A percentile compares a stretch with the other conserved stretches of the same genome.
Evolutionary conservation across 1,284 basidiomycete species (phyloP).

Genomic region (Fomitopsis pinicola): DNA sequence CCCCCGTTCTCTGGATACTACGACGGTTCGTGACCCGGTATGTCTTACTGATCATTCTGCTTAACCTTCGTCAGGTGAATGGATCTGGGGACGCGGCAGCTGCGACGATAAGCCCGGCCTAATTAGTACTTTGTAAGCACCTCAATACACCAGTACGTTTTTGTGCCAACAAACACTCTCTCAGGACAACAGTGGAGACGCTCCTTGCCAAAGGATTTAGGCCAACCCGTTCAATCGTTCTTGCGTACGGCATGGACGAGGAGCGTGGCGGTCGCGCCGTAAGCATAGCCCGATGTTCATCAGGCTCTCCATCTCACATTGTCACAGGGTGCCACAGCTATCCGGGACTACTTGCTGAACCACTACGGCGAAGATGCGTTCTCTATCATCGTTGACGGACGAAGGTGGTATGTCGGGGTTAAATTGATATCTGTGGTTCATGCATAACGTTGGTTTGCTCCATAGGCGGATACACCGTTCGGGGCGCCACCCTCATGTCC

Average conservation of each 20-base stretch:
- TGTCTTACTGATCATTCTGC: not conserved
- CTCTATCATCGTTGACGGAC: constrained; percentile 52
- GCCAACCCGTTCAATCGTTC: constrained; percentile 50
- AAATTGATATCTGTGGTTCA: not conserved
- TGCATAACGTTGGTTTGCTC: not conserved
- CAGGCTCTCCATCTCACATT: not conserved
- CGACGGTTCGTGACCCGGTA: constrained; percentile 22
- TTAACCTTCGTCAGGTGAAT: constrained; percentile 33
- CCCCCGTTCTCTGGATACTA: constrained; percentile 32
- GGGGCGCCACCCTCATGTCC: constrained; percentile 37
- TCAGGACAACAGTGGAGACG: constrained; percentile 48
- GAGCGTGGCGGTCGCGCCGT: constrained; percentile 53
- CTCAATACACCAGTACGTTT: not conserved
- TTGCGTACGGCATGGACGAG: constrained; percentile 70
- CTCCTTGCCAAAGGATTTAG: constrained; percentile 48
- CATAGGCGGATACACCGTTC: constrained; percentile 29
- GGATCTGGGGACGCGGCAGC: constrained; percentile 63
- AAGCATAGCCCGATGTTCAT: constrained; percentile 3
- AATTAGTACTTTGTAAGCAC: constrained; percentile 49
- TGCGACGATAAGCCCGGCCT: constrained; percentile 61
- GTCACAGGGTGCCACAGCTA: constrained; percentile 44
- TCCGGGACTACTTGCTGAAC: constrained; percentile 43
- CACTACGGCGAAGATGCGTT: constrained; percentile 52
- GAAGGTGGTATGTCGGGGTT: constrained; percentile 35
- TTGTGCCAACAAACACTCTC: too few relatives aligned